These are phyloP conservation scores for Erigeron canadensis DNA, from an alignment of 129 eudicot species.

Conservation along the genomic window DNA sequence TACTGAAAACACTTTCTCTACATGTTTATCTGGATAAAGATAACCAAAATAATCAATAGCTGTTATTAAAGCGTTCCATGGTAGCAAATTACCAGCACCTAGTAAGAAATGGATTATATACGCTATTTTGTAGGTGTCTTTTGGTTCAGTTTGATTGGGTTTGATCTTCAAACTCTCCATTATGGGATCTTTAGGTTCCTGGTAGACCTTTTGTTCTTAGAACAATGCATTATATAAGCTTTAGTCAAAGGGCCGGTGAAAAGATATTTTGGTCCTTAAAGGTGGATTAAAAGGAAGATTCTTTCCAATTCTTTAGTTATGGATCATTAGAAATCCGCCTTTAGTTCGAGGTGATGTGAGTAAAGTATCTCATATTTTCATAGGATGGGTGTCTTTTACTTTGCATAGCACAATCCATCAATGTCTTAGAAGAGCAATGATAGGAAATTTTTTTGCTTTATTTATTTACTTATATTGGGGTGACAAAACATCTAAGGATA, in stretches of 20 bases:
- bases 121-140: conserved; percentile 63
- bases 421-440: background rate
- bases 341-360: conserved; percentile 27
- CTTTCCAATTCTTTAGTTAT: conserved; percentile 31
- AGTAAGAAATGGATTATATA: conserved; percentile 77
- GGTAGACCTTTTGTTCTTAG: background rate
- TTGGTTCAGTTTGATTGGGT: conserved; percentile 36
- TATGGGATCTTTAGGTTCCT: conserved; percentile 6
- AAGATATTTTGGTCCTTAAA: conserved; percentile 29
- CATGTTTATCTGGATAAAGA: conserved; percentile 64
- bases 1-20: conserved; percentile 76
- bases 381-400: conserved; percentile 17
- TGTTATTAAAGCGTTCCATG: conserved; percentile 89
- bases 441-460: conserved; percentile 1
- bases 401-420: conserved; percentile 22
- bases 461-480: conserved; percentile 8
- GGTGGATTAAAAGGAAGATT: conserved; percentile 32
- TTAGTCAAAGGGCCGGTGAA: conserved; percentile 11
- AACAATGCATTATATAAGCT: conserved; percentile 29
- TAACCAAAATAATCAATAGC: conserved; percentile 75
- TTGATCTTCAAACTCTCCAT: conserved; percentile 46
- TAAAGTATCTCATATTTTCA: conserved; percentile 24
- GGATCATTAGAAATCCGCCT: conserved; percentile 28
- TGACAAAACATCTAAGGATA: background rate
- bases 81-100: conserved; percentile 92